Percentiles rank a stretch among this genome's conserved stretches.
Conservation (phyloP, 2,329 filamentous ascomycete species). For the Ophiostoma piceae region DNA sequence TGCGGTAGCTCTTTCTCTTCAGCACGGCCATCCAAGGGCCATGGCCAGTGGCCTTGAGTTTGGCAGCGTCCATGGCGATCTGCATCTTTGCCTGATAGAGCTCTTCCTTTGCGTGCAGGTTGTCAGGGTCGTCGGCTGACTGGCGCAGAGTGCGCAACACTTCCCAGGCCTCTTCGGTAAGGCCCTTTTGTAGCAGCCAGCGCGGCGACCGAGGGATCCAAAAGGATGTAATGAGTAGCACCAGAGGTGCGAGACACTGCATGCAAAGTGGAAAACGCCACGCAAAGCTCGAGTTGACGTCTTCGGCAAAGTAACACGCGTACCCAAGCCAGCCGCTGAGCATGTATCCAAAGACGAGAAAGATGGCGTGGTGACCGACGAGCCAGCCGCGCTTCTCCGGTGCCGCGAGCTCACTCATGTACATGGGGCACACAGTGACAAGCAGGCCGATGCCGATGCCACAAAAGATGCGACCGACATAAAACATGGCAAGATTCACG, state of each 20-base stretch:
- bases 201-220: constrained; percentile 45
- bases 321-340: constrained; percentile 42
- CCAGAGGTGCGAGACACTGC: constrained; percentile 33
- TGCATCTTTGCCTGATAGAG: constrained; percentile 45
- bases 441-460: constrained; percentile 42
- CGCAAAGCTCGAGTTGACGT: constrained; percentile 36
- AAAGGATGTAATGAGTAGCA: constrained; percentile 38
- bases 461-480: constrained; percentile 40
- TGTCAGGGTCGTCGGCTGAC: constrained; percentile 36
- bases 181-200: constrained; percentile 46
- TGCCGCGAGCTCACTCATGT: constrained; percentile 40
- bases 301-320: constrained; percentile 40
- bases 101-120: constrained; percentile 43
- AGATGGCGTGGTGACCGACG: constrained; percentile 43
- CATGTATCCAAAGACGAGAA: constrained; percentile 45
- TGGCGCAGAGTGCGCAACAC: constrained; percentile 40
- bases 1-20: constrained; percentile 44
- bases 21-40: constrained; percentile 43
- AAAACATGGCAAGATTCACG: constrained; percentile 42
- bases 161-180: constrained; percentile 41
- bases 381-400: constrained; percentile 41
- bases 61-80: constrained; percentile 39
- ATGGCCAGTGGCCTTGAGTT: constrained; percentile 37
- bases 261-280: constrained; percentile 44
- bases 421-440: constrained; percentile 42